A percentile compares a stretch with the other conserved stretches of the same genome.
These are phyloP conservation scores for Xylariaceae sp. DNA, from an alignment of 2,329 filamentous ascomycete genomes.

Conservation along the genomic window DNA sequence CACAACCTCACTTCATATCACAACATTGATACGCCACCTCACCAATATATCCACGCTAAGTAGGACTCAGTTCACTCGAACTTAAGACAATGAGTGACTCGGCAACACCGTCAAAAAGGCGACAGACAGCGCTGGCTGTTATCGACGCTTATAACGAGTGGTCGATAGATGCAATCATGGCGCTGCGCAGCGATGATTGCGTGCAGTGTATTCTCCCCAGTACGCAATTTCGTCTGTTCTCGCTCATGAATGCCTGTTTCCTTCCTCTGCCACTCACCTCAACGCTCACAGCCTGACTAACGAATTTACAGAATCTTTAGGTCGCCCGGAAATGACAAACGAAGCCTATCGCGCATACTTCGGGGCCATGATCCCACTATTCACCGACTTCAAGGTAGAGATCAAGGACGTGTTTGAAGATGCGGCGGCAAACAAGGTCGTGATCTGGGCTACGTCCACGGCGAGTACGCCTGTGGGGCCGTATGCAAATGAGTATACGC, in stretches of 20 bases:
- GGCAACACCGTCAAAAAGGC: not conserved
- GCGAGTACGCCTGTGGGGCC: constrained; percentile 16
- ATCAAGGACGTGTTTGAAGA: constrained; percentile 17
- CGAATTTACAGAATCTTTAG: constrained; percentile 8
- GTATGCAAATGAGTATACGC: constrained; percentile 21
- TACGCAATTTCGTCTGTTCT: not conserved
- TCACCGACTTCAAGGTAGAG: constrained; percentile 7
- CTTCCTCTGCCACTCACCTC: not conserved
- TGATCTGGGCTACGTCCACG: constrained; percentile 14
- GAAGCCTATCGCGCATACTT: constrained; percentile 6
- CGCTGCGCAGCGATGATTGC: constrained; percentile 8
- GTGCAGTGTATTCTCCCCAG: constrained; percentile 8
- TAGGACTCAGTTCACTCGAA: too few species aligned
- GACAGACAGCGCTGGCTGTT: constrained; percentile 9
- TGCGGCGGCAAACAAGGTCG: constrained; percentile 19
- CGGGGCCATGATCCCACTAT: constrained; percentile 1
- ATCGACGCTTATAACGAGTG: constrained; percentile 13
- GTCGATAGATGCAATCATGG: constrained; percentile 10
- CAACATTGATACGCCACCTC: too few species aligned
- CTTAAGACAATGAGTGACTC: too few species aligned
- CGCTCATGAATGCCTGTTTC: not conserved
- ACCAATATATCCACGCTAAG: too few species aligned
- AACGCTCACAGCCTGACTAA: not conserved
- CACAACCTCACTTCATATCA: too few species aligned
- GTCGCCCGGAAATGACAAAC: constrained; percentile 10